Percentiles rank a stretch among this genome's conserved stretches.
phyloP scores from a whole-genome alignment of 2,329 filamentous ascomycete species.

The Sclerotinia spermophila region DNA sequence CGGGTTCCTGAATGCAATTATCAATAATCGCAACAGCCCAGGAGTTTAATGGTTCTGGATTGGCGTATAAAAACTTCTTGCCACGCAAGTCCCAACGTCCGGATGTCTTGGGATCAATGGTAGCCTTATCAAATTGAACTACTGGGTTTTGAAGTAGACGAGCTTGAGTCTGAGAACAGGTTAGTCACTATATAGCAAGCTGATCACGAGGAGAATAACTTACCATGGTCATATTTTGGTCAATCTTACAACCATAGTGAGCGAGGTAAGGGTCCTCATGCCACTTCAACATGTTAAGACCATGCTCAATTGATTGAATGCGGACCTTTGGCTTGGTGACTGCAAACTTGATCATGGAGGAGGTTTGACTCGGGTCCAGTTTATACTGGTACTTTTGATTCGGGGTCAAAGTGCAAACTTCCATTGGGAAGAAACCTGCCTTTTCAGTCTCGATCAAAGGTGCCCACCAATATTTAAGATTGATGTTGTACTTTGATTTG shows the following conservation, averaged over 20 bases:
- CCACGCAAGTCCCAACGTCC: slow-evolving; percentile 87
- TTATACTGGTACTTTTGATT: slow-evolving; percentile 63
- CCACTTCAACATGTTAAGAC: slow-evolving; percentile 67
- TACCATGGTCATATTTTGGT: slow-evolving; percentile 55
- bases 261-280: slow-evolving; percentile 63
- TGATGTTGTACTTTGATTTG: slow-evolving; percentile 49
- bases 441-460: slow-evolving; percentile 57
- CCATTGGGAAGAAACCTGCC: slow-evolving; percentile 57
- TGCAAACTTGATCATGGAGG: slow-evolving; percentile 88
- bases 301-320: slow-evolving; percentile 62
- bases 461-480: slow-evolving; percentile 46
- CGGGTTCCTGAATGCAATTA: slow-evolving; percentile 47
- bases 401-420: slow-evolving; percentile 50
- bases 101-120: slow-evolving; percentile 56
- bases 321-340: slow-evolving; percentile 72
- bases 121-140: slow-evolving; percentile 55
- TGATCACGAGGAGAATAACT: not conserved
- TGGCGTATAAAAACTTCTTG: slow-evolving; percentile 70
- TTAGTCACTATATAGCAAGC: slow-evolving; percentile 20
- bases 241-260: slow-evolving; percentile 71
- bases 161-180: slow-evolving; percentile 53
- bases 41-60: slow-evolving; percentile 57
- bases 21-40: slow-evolving; percentile 75
- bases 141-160: slow-evolving; percentile 67
- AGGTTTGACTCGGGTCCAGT: slow-evolving; percentile 57